A percentile compares a stretch with the other conserved stretches of the same genome.
phyloP scores from a whole-genome alignment of 2,329 filamentous ascomycete genomes.

The Pezicula rhizophila region DNA sequence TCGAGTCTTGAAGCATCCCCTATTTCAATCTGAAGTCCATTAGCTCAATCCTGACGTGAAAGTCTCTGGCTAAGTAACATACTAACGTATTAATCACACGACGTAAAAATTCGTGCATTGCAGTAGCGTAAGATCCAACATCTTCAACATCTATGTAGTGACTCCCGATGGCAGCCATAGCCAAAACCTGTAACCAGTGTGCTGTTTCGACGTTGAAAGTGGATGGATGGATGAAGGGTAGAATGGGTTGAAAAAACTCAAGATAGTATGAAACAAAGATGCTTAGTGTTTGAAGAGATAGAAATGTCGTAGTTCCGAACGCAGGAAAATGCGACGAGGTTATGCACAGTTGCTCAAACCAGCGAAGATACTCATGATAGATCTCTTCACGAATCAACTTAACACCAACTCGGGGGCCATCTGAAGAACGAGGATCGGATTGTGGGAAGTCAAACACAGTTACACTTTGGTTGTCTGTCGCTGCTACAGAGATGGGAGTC shows the following conservation, averaged over 20 bases:
- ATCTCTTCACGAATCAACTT: not conserved
- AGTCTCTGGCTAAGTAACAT: slow-evolving; percentile 2
- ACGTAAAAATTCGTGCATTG: slow-evolving; percentile 36
- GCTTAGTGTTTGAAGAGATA: slow-evolving; percentile 9
- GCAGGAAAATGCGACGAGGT: slow-evolving; percentile 9
- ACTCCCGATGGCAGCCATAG: slow-evolving; percentile 34
- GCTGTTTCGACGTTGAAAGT: slow-evolving; percentile 30
- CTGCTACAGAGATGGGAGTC: not conserved
- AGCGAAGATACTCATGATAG: slow-evolving; percentile 13
- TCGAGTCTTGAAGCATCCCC: slow-evolving; percentile 5
- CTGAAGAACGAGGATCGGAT: not conserved
- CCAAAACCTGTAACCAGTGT: slow-evolving; percentile 34
- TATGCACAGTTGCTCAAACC: slow-evolving; percentile 15
- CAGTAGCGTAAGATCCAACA: slow-evolving; percentile 24
- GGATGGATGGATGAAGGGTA: slow-evolving; percentile 33
- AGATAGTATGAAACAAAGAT: slow-evolving; percentile 31
- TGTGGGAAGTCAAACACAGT: slow-evolving; percentile 2
- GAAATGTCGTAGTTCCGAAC: slow-evolving; percentile 11
- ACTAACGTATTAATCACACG: slow-evolving; percentile 31
- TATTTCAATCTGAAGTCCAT: slow-evolving; percentile 4
- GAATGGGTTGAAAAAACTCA: slow-evolving; percentile 31
- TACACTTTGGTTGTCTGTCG: not conserved
- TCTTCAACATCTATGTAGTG: slow-evolving; percentile 26
- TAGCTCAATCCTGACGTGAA: not conserved
- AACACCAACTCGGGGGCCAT: not conserved